Conservation (phyloP, 805 yeast species). For the Kodamaea kakaduensis region DNA sequence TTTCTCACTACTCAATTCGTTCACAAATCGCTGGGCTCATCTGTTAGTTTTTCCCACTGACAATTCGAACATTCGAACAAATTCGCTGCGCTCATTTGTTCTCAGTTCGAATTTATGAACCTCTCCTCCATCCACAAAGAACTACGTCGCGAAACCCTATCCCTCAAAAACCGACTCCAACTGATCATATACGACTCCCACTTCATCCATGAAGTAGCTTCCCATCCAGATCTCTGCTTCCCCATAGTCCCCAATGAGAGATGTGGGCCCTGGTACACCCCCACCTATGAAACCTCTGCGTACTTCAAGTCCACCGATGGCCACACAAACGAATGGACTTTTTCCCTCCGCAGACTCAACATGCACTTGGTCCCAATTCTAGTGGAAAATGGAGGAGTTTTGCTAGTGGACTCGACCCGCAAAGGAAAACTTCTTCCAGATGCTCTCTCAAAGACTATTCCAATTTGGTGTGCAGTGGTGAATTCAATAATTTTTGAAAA, state of each 20-base stretch:
- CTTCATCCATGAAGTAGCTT: slow-evolving; percentile 38
- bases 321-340: slow-evolving; percentile 76
- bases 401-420: slow-evolving; percentile 80
- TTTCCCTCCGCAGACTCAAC: slow-evolving; percentile 69
- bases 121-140: slow-evolving; percentile 16
- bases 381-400: slow-evolving; percentile 39
- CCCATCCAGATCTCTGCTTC: slow-evolving; percentile 8
- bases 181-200: slow-evolving; percentile 64
- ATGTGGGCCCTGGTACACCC: slow-evolving; percentile 84
- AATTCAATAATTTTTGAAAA: slow-evolving; percentile 49
- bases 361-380: slow-evolving; percentile 60
- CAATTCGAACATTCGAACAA: slow-evolving; percentile 1
- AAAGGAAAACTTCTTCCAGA: slow-evolving; percentile 85
- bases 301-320: slow-evolving; percentile 94
- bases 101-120: slow-evolving; percentile 2
- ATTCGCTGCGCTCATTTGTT: too few species aligned
- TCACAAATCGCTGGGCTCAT: too few species aligned
- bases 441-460: slow-evolving; percentile 79
- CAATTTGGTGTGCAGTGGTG: slow-evolving; percentile 86
- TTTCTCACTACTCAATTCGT: too few species aligned
- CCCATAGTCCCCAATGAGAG: slow-evolving; percentile 73
- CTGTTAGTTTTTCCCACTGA: too few species aligned
- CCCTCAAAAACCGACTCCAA: slow-evolving; percentile 57
- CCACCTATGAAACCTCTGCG: slow-evolving; percentile 41
- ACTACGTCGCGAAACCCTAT: slow-evolving; percentile 47